Evolutionary conservation across 176 grass and related monocot species (phyloP), one percentile per base, ranked within the genome.

Genomic region (Stipa capillata): DNA sequence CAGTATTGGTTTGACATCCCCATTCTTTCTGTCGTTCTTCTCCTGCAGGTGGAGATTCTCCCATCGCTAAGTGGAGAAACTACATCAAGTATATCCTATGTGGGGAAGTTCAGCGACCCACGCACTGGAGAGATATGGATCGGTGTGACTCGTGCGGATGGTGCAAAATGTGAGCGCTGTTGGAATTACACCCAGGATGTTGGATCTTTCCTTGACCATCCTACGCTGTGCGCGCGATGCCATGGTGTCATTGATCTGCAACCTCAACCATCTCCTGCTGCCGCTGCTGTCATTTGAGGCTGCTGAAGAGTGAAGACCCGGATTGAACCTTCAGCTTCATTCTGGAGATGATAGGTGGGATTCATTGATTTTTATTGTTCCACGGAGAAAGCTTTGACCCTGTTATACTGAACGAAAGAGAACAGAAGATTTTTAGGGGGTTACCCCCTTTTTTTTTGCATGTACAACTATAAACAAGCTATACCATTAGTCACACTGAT

Each of bases 111-210:
- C 50, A 83, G 59, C 35, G 79, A 87, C 41, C 23, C 73, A 12
- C 87, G 47, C 53, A 83, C 58, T 1, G 83, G 90, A 17, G 85
- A 92, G 74, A 80, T 94, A 50, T 94, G 95, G 95, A 92, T 98
- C 28, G 92, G 95, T 3, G 92, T 92, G 50, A 39, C 77, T 79
- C 91, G 64, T 69, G 95, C 92, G 0, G 80, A 92, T 56, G 95
- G 95, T 28, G 41, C 20, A 29, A 98, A 98, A 83, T 98, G 95
- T 20, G 95, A 98, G 70, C 92, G 95, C 18, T 98, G 95, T 23
- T 98, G 95, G 95, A 90, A 90, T 72, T 94, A 92, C 73, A 80
- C 92, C 33, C 48, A 53, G 34, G 89, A 92, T 49, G 95, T 98
- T 45, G 95, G 95, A 72, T 98, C 90, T 17, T 92, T 94, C 24